Conservation (phyloP, 768 basidiomycete species). For the Psilocybe cubensis region DNA sequence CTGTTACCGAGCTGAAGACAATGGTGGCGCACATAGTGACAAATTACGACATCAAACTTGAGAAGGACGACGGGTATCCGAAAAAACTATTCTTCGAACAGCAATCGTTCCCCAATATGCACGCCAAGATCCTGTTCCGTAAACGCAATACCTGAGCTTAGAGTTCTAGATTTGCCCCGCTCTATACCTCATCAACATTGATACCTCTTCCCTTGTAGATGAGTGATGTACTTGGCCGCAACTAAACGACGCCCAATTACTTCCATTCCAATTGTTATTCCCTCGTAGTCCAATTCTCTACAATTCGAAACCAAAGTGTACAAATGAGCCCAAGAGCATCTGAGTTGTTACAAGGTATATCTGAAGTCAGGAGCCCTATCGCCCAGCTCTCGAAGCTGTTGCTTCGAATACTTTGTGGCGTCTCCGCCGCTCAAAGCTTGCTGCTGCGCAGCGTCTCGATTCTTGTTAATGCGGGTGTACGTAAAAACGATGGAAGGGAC, state of each 20-base stretch:
- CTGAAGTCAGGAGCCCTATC: slow-evolving; percentile 25
- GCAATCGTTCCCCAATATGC: not conserved
- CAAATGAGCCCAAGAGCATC: too few relatives aligned
- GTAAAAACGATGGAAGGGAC: slow-evolving; percentile 49
- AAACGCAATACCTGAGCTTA: not conserved
- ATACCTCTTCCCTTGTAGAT: too few relatives aligned
- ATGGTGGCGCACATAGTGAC: slow-evolving; percentile 46
- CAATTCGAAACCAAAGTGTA: too few relatives aligned
- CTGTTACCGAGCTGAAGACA: slow-evolving; percentile 42
- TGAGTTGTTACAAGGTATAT: slow-evolving; percentile 23
- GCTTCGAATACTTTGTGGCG: slow-evolving; percentile 33
- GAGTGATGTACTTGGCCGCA: too few relatives aligned
- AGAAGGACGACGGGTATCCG: slow-evolving; percentile 23
- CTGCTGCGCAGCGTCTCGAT: slow-evolving; percentile 44
- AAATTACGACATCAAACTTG: slow-evolving; percentile 43
- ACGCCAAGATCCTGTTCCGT: slow-evolving; percentile 9
- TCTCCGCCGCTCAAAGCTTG: slow-evolving; percentile 32
- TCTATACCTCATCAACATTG: too few relatives aligned
- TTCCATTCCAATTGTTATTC: too few relatives aligned
- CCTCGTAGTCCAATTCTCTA: too few relatives aligned
- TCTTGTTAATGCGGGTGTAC: slow-evolving; percentile 60
- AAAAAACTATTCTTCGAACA: not conserved
- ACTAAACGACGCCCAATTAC: too few relatives aligned
- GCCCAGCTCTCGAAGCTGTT: slow-evolving; percentile 34
- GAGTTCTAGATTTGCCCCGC: too few relatives aligned